phyloP scores from a whole-genome alignment of 768 basidiomycete genomes.

The Heimioporus sp. region DNA sequence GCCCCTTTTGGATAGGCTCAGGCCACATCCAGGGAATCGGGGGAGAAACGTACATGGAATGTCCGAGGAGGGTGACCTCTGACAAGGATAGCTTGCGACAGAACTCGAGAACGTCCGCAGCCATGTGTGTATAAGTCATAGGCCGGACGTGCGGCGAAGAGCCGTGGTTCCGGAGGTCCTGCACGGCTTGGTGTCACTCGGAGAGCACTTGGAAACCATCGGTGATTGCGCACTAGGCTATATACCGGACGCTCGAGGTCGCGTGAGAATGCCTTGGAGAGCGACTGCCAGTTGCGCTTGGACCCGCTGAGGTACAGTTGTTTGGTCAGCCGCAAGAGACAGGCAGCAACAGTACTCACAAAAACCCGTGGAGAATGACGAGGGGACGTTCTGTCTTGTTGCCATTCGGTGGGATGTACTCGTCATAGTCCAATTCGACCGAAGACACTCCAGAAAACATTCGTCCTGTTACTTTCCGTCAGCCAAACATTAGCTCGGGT shows the following conservation, averaged over 20 bases:
- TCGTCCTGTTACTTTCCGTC: constrained; percentile 19
- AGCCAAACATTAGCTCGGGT: neutral
- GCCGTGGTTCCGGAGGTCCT: constrained; percentile 93
- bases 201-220: neutral
- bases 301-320: constrained; percentile 55
- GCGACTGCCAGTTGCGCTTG: constrained; percentile 85
- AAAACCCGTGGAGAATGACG: constrained; percentile 62
- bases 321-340: constrained; percentile 1
- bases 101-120: constrained; percentile 71
- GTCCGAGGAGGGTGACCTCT: constrained; percentile 76
- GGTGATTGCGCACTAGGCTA: constrained; percentile 49
- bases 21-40: neutral
- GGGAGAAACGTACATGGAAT: constrained; percentile 71
- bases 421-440: constrained; percentile 32
- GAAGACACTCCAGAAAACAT: constrained; percentile 16
- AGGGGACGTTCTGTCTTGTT: constrained; percentile 42
- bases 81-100: constrained; percentile 50
- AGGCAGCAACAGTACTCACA: constrained; percentile 38
- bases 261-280: constrained; percentile 71
- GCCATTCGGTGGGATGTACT: constrained; percentile 24
- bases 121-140: constrained; percentile 80
- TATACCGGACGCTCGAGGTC: constrained; percentile 70
- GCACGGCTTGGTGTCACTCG: neutral
- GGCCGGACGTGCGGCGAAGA: constrained; percentile 70
- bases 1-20: constrained; percentile 53